These are phyloP conservation scores for Neurospora sp. DNA, from an alignment of 495 filamentous ascomycete species.

Conservation along the genomic window DNA sequence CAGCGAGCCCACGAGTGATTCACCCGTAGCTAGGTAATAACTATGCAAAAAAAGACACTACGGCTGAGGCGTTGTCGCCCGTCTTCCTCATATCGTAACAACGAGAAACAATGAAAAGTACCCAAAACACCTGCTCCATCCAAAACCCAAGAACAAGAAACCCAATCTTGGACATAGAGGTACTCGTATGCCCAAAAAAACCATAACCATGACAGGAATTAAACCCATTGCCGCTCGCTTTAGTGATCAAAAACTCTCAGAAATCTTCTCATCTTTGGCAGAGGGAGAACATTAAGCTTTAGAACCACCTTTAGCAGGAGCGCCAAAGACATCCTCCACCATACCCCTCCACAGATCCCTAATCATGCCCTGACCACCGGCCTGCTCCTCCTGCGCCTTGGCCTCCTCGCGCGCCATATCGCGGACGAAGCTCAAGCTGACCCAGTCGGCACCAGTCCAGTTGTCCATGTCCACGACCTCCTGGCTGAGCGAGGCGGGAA, in stretches of 20 bases:
- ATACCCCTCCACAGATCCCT: conserved; percentile 36
- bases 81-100: background rate
- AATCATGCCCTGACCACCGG: conserved; percentile 28
- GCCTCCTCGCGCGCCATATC: conserved; percentile 12
- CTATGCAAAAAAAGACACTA: background rate
- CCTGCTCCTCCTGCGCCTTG: conserved; percentile 7
- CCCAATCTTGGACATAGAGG: background rate
- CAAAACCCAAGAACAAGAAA: background rate
- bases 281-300: background rate
- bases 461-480: conserved; percentile 15
- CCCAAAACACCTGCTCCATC: background rate
- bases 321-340: conserved; percentile 33
- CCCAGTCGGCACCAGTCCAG: conserved; percentile 36
- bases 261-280: background rate
- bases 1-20: background rate
- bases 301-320: background rate
- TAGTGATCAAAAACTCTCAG: background rate
- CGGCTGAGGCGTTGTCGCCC: background rate
- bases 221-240: background rate
- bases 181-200: background rate
- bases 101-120: background rate
- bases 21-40: background rate
- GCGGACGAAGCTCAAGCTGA: conserved; percentile 37
- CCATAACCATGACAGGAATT: background rate
- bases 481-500: conserved; percentile 32